Base-by-base conservation (phyloP, 257 asterid species). In the Solanum paucissectum region DNA sequence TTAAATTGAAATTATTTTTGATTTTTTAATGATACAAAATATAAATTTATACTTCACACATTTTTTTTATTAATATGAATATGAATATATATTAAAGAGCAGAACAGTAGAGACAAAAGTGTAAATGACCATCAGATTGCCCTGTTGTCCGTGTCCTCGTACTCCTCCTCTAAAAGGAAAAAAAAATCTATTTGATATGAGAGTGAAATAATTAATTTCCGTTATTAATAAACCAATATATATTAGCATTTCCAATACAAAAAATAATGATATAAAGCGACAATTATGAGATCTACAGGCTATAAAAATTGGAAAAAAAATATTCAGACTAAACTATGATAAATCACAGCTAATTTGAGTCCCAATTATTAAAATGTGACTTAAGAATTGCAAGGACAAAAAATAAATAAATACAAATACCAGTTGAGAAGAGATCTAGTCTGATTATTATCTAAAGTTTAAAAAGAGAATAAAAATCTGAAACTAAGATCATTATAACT, bases 381-480 rank as follows among this genome's bases (percentile, higher is more conserved):
- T 5, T 8, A 20, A 42, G 55, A 42, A 42, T 42, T 16, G 25
- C 68, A 29, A 81, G 68, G 40, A 21, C 27, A 9, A 46, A 46
- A 86, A 83, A n/a, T n/a, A n/a, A 58, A 75, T 83, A 20, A 29
- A 86, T 60, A 55, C 84, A 90, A 83, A 66, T 60, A 49, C 40
- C 37, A 79, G 60, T 58, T 42, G 88, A 79, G 29, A 81, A 29
- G 88, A 87, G 86, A 86, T 83, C 42, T 87, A 79, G 87, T 71
- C 83, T 64, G 86, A 83, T 87, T 86, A 90, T 89, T 83, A 83
- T 83, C 86, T 83, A 44, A 73, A 74, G 55, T 72, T 76, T 87
- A 86, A 89, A 89, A 87, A 89, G 82, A 40, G 88, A 88, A 66
- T 88, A 86, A 91, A 76, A 81, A 82, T 49, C 69, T 7, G 86